phyloP scores from a whole-genome alignment of 345 rosid genomes.

The Rhodamnia rubescens region DNA sequence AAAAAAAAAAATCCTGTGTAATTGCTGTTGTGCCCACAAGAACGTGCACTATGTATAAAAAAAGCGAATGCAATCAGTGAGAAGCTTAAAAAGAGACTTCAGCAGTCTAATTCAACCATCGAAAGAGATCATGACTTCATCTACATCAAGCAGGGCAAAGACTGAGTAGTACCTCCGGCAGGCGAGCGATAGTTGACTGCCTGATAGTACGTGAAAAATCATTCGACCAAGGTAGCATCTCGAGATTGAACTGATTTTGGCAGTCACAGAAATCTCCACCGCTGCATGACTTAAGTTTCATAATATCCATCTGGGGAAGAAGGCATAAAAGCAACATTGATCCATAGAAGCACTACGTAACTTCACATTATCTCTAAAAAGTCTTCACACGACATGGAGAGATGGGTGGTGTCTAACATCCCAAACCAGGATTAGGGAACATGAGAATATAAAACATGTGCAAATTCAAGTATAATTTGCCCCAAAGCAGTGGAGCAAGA shows the following conservation, averaged over 20 bases:
- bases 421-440: neutral
- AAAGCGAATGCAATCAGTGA: neutral
- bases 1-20: neutral
- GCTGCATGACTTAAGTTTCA: constrained; percentile 41
- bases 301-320: constrained; percentile 32
- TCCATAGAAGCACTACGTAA: neutral
- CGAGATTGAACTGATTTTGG: constrained; percentile 22
- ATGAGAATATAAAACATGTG: neutral
- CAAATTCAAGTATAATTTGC: neutral
- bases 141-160: neutral
- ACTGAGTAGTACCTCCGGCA: constrained; percentile 46
- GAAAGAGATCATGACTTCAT: neutral
- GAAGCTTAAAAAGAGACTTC: neutral
- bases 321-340: neutral
- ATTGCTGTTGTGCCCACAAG: neutral
- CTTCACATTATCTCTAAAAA: neutral
- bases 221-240: constrained; percentile 65
- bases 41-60: neutral
- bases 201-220: constrained; percentile 41
- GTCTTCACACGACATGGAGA: neutral
- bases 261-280: constrained; percentile 57
- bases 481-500: neutral
- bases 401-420: neutral
- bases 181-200: constrained; percentile 52
- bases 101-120: neutral